A percentile compares a stretch with the other conserved stretches of the same genome.
Conservation (phyloP, 371 early-diverging fungal genomes). For the Batkoa obscura region DNA sequence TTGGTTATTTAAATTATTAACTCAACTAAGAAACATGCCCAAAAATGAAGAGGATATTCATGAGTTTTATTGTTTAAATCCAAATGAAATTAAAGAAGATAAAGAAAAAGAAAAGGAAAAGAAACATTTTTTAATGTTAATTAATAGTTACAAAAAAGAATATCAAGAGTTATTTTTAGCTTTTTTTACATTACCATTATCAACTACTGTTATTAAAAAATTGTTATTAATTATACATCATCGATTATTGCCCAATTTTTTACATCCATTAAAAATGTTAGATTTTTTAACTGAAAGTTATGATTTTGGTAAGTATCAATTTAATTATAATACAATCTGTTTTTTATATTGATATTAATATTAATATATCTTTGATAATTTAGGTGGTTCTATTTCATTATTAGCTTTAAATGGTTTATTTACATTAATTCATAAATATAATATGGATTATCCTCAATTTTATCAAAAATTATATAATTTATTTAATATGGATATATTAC, state of each 20-base stretch:
- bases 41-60: not conserved
- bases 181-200: conserved; percentile 48
- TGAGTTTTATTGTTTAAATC: not conserved
- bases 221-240: conserved; percentile 63
- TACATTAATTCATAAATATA: conserved; percentile 72
- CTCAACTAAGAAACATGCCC: not conserved
- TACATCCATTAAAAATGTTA: conserved; percentile 55
- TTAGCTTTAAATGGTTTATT: conserved; percentile 86
- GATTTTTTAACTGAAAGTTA: conserved; percentile 82
- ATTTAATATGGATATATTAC: conserved; percentile 66
- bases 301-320: conserved; percentile 31
- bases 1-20: not conserved
- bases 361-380: not conserved
- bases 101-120: not conserved
- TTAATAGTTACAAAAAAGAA: conserved; percentile 22
- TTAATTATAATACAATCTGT: not conserved
- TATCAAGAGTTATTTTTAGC: conserved; percentile 67
- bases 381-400: conserved; percentile 62
- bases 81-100: not conserved
- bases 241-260: conserved; percentile 63
- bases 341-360: no score
- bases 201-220: conserved; percentile 51
- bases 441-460: conserved; percentile 90
- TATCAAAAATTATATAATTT: conserved; percentile 78
- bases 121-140: not conserved